Evolutionary conservation across 225 moss, liverwort and hornwort species (phyloP), one percentile per base, ranked within the genome.

Genomic region (Rhytidiadelphus loreus): DNA sequence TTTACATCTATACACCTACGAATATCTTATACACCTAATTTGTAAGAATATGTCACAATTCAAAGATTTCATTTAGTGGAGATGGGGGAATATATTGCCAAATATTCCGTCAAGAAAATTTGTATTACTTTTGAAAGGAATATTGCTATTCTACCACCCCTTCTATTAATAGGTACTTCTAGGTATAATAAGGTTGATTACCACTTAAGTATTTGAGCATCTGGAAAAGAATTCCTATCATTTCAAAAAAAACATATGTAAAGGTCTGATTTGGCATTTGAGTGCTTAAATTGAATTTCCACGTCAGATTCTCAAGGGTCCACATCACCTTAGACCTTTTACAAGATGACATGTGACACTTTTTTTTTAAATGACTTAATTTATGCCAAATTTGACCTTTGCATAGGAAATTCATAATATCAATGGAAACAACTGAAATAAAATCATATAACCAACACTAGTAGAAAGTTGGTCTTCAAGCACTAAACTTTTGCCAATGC

Each of bases 131-230:
- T 74, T 32, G 20, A 48, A 1, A 46, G 3, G 48, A 73, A 48
- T 12, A 32, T 20, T 12, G 32, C 0, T 48, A 11, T 72, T 39
- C 4, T 39, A 4, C 2, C 15, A 5, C 10, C 1, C 1, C 2
- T n/a, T n/a, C n/a, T n/a, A n/a, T n/a, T 50, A 21, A 19, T 2
- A 7, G 3, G 7, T 50, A 48, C 4, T 48, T 32, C 4, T 11
- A 32, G 20, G 2, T 32, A 0, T 8, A 7, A 1, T 48, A 13
- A 75, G 28, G 33, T 76, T 52, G 8, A 50, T 52, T 76, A 33
- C 8, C 22, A 52, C 7, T 33, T 33, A 30, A 21, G 22, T 12
- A 33, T 22, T 76, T 33, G 22, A 52, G 35, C 9, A 33, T 35
- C 2, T 76, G 22, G 0, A 52, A 33, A 76, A 33, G 7, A 33